Evolutionary conservation across 164 flowering plant species (phyloP).

Genomic region (Berberis vulgaris): DNA sequence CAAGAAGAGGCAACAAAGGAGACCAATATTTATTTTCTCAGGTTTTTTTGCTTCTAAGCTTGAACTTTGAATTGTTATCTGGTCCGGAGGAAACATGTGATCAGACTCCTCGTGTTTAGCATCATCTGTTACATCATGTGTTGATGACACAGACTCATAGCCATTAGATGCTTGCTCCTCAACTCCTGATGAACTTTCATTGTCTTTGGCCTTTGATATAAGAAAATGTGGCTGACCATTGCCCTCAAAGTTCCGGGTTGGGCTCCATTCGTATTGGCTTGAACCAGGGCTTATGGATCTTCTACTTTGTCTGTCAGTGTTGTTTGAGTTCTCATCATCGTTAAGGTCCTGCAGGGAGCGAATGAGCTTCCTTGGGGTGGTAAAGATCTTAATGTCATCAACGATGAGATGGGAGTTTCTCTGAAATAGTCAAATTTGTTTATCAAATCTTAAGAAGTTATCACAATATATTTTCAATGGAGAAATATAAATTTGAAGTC

Average conservation of each 20-base stretch:
- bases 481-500: too few relatives aligned
- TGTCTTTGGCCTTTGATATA: not conserved
- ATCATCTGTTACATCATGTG: constrained; percentile 25
- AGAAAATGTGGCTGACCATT: not conserved
- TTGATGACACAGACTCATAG: constrained; percentile 62
- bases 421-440: constrained; percentile 28
- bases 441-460: not conserved
- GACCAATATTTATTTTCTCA: constrained; percentile 2
- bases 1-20: constrained; percentile 23
- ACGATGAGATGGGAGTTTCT: constrained; percentile 40
- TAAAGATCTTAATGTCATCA: constrained; percentile 44
- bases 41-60: constrained; percentile 1
- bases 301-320: constrained; percentile 24
- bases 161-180: constrained; percentile 24
- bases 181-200: constrained; percentile 10
- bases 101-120: constrained; percentile 14
- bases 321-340: constrained; percentile 22
- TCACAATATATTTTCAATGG: too few relatives aligned
- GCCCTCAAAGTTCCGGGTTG: constrained; percentile 15
- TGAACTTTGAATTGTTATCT: constrained; percentile 7
- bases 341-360: constrained; percentile 57
- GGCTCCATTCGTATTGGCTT: constrained; percentile 29
- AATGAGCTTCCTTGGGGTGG: constrained; percentile 76
- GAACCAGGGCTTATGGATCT: constrained; percentile 35
- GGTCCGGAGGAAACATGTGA: constrained; percentile 16